These are phyloP conservation scores for Pichia sp. DNA, from an alignment of 1,139 yeast genomes.

Conservation along the genomic window DNA sequence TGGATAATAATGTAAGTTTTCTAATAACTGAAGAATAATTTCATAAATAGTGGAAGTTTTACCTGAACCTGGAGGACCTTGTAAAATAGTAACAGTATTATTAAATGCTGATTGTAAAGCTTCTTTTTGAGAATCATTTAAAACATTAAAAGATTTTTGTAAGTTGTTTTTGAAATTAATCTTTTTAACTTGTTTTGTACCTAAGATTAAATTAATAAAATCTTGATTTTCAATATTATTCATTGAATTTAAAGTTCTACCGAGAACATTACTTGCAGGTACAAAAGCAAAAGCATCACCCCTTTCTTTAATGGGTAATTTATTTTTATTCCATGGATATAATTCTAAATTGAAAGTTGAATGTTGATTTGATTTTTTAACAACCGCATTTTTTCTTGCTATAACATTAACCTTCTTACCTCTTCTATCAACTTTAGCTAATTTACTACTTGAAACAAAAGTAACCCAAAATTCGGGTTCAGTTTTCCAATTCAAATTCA, in stretches of 20 bases:
- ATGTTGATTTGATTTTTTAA: constrained; percentile 9
- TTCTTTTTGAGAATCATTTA: constrained; percentile 59
- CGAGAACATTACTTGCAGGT: constrained; percentile 59
- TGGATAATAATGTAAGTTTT: constrained; percentile 36
- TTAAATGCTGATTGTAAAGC: constrained; percentile 66
- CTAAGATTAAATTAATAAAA: constrained; percentile 53
- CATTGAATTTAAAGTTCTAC: constrained; percentile 61
- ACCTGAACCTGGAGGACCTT: constrained; percentile 98
- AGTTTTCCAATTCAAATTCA: constrained; percentile 26
- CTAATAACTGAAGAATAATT: constrained; percentile 54
- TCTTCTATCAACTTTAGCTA: constrained; percentile 25
- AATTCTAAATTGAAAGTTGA: constrained; percentile 37
- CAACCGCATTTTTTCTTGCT: constrained; percentile 10
- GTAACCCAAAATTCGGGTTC: constrained; percentile 44
- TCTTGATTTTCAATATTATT: constrained; percentile 49
- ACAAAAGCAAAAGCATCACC: constrained; percentile 38
- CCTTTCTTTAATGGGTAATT: constrained; percentile 37
- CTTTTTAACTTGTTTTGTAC: constrained; percentile 55
- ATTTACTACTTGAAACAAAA: constrained; percentile 35
- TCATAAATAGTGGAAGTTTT: constrained; percentile 91
- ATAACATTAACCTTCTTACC: constrained; percentile 10
- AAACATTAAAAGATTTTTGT: constrained; percentile 37
- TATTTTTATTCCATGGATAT: constrained; percentile 50
- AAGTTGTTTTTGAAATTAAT: constrained; percentile 50
- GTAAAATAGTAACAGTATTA: constrained; percentile 69